Percentiles rank a stretch among this genome's conserved stretches.
These are phyloP conservation scores for Backusella liffmaniae DNA, from an alignment of 192 early-diverging fungal genomes.

Conservation along the genomic window DNA sequence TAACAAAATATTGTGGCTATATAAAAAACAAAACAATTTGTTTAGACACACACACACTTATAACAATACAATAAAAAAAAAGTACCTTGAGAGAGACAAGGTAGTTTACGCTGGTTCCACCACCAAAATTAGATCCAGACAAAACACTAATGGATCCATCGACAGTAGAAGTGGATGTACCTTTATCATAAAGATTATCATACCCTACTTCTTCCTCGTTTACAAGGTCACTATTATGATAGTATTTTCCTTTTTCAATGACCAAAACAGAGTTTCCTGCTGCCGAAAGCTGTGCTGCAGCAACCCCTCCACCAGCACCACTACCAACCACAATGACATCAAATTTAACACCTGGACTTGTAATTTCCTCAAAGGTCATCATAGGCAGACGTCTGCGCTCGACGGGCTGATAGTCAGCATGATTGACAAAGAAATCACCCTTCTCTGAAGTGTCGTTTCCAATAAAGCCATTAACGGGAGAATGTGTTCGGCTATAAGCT, in stretches of 20 bases:
- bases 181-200: constrained; percentile 46
- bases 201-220: constrained; percentile 49
- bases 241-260: constrained; percentile 71
- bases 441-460: constrained; percentile 56
- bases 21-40: neutral
- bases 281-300: constrained; percentile 60
- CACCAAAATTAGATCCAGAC: constrained; percentile 65
- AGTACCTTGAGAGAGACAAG: constrained; percentile 45
- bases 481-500: constrained; percentile 17
- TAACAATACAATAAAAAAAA: neutral
- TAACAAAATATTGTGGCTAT: constrained; percentile 57
- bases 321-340: constrained; percentile 73
- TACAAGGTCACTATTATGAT: constrained; percentile 48
- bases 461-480: constrained; percentile 31
- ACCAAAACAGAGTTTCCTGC: constrained; percentile 67
- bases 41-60: constrained; percentile 14
- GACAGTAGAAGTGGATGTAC: constrained; percentile 40
- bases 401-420: constrained; percentile 5
- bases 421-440: neutral
- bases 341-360: constrained; percentile 24
- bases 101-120: constrained; percentile 72
- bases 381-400: neutral
- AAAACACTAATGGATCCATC: constrained; percentile 53
- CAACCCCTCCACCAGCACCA: constrained; percentile 63
- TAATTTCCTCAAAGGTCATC: neutral